Evolutionary conservation across 192 early-diverging fungal genomes (phyloP), one percentile per base, ranked within the genome.

Genomic region (Borealophlyctis nickersoniae): DNA sequence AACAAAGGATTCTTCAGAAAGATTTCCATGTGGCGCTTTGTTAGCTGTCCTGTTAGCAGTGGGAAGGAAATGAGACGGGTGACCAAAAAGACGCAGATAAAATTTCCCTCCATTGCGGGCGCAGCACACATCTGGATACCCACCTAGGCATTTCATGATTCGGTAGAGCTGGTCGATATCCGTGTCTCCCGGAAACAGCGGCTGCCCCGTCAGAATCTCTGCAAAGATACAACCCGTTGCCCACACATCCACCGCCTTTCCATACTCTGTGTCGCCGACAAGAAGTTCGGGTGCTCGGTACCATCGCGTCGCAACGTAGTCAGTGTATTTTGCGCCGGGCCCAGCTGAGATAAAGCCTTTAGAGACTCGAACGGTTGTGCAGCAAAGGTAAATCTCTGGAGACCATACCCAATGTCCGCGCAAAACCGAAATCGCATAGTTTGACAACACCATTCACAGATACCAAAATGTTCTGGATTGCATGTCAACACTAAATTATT

Each of bases 211-310:
- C 63, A 85, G 62, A 27, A 85, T 78, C 56, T 85, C 83, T 2
- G 81, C 82, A 65, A 85, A 85, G 35, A 85, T 85, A 61, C 83
- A 85, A n/a, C 83, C 83, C n/a, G 82, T 80, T 5, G 83, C 83
- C 83, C 83, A 85, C 2, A 85, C 72, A 56, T 85, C 83, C 2
- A 85, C 83, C n/a, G 81, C 73, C 64, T 85, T 85, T 13, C 83
- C 83, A 52, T 85, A 85, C 56, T 85, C 83, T 13, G 83, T 85
- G 52, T 85, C 83, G 4, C 83, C 83, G 26, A 85, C 84, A 4
- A 85, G 66, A 16, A 85, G 72, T 52, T 85, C 83, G 2, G 83
- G 83, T 4, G 83, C 77, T 2, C 83, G 72, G 58, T 85, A 85
- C 83, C 83, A 85, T 9, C 83, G 60, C 2, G 83, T 85, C 36